These are phyloP conservation scores for Morella rubra DNA, from an alignment of 306 rosid genomes.

Conservation along the genomic window DNA sequence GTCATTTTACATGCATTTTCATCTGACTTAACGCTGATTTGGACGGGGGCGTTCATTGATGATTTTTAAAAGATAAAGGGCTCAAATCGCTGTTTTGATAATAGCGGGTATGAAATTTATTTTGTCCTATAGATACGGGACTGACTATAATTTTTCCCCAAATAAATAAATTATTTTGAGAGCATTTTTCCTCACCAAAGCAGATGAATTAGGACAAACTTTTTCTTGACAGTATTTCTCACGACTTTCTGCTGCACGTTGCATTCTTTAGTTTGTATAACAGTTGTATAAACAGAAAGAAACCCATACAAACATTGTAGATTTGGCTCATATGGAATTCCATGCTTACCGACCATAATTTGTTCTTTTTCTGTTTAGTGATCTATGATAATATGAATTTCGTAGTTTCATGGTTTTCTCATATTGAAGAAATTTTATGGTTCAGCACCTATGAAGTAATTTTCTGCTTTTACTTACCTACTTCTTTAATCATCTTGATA, in stretches of 20 bases:
- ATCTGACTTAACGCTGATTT: too few relatives aligned
- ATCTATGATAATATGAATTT: background rate
- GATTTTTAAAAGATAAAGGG: too few relatives aligned
- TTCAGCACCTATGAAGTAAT: conserved; percentile 12
- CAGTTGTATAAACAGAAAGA: background rate
- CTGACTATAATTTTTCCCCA: too few relatives aligned
- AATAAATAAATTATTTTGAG: background rate
- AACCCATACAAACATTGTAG: background rate
- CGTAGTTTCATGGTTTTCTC: background rate
- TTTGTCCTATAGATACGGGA: too few relatives aligned
- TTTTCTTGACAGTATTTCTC: background rate
- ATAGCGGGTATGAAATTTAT: too few relatives aligned
- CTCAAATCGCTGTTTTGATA: too few relatives aligned
- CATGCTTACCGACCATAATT: background rate
- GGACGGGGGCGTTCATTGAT: too few relatives aligned
- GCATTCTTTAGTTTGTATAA: background rate
- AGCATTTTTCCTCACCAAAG: background rate
- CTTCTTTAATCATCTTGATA: conserved; percentile 33
- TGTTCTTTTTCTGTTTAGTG: background rate
- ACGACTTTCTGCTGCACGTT: background rate
- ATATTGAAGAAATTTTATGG: background rate
- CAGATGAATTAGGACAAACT: background rate
- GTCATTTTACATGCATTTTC: too few relatives aligned
- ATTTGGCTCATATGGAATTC: background rate
- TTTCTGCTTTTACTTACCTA: conserved; percentile 18